Conservation (phyloP, 176 grass and related monocot genomes). For the Puya raimondii region DNA sequence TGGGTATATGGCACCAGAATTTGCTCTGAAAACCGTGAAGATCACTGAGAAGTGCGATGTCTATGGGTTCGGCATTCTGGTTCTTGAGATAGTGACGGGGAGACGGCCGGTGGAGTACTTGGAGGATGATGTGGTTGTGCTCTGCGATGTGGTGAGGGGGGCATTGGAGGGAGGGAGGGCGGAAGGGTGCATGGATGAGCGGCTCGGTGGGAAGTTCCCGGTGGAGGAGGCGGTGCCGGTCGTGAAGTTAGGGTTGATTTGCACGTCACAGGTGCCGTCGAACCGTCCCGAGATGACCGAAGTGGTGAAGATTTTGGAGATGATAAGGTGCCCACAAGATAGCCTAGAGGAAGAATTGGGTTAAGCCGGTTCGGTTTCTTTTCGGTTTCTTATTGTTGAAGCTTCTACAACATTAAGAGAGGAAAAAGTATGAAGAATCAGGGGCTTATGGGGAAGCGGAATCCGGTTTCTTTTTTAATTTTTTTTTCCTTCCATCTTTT, state of each 20-base stretch:
- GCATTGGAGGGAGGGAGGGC: conserved; percentile 66
- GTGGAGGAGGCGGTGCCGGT: conserved; percentile 70
- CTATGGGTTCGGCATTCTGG: conserved; percentile 72
- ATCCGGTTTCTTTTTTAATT: conserved; percentile 2
- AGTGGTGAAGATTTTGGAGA: conserved; percentile 73
- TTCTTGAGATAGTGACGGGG: conserved; percentile 64
- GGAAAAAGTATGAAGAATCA: background rate
- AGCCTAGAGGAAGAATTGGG: conserved; percentile 51
- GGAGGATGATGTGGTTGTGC: conserved; percentile 91
- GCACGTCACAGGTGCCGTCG: conserved; percentile 87
- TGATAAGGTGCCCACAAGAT: conserved; percentile 57
- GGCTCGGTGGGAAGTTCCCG: conserved; percentile 50
- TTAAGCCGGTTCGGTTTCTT: conserved; percentile 32
- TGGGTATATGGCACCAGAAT: conserved; percentile 98
- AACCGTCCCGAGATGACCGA: conserved; percentile 80
- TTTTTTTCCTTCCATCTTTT: too few relatives aligned
- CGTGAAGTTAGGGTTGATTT: conserved; percentile 77
- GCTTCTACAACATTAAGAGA: background rate
- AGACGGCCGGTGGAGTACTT: conserved; percentile 79
- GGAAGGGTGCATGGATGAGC: conserved; percentile 60
- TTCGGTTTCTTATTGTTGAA: conserved; percentile 19
- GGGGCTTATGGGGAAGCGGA: conserved; percentile 14
- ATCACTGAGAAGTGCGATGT: conserved; percentile 90
- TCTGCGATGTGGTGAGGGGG: conserved; percentile 61
- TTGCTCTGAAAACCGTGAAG: conserved; percentile 82